Conservation (phyloP, 2,329 filamentous ascomycete species). For the Diaporthe eres region DNA sequence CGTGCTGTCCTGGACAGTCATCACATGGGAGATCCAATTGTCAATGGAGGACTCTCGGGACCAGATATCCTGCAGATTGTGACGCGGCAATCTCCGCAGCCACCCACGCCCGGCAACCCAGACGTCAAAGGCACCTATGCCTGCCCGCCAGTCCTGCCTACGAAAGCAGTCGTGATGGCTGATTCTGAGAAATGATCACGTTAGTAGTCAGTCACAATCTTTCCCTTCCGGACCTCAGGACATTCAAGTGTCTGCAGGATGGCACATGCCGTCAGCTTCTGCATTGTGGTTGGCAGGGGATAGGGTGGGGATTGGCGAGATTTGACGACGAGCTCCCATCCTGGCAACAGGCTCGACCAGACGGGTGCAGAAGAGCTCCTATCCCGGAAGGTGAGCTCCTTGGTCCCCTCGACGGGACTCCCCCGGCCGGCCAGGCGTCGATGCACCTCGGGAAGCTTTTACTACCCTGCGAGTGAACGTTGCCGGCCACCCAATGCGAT, state of each 20-base stretch:
- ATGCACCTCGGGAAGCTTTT: constrained; percentile 40
- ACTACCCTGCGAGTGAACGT: constrained; percentile 36
- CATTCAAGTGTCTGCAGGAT: background rate
- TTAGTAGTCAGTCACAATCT: background rate
- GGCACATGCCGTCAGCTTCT: constrained; percentile 20
- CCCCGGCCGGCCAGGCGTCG: constrained; percentile 27
- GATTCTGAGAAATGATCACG: constrained; percentile 22
- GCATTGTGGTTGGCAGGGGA: constrained; percentile 28
- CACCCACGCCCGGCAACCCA: constrained; percentile 3
- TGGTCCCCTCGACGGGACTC: constrained; percentile 31
- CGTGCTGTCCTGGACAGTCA: constrained; percentile 31
- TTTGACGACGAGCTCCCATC: constrained; percentile 37
- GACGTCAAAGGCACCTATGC: background rate
- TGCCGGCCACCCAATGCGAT: constrained; percentile 35
- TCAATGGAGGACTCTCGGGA: constrained; percentile 22
- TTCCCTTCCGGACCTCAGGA: background rate
- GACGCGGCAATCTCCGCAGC: constrained; percentile 26
- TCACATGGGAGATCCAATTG: constrained; percentile 40
- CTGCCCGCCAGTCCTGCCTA: background rate
- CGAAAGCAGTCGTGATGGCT: constrained; percentile 17
- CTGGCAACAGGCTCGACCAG: constrained; percentile 21
- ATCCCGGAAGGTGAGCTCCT: constrained; percentile 34
- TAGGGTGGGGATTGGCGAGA: constrained; percentile 12
- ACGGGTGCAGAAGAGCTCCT: constrained; percentile 21
- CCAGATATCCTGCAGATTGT: constrained; percentile 9